phyloP scores from a whole-genome alignment of 345 rosid genomes.

The Citrus mangshanensis region DNA sequence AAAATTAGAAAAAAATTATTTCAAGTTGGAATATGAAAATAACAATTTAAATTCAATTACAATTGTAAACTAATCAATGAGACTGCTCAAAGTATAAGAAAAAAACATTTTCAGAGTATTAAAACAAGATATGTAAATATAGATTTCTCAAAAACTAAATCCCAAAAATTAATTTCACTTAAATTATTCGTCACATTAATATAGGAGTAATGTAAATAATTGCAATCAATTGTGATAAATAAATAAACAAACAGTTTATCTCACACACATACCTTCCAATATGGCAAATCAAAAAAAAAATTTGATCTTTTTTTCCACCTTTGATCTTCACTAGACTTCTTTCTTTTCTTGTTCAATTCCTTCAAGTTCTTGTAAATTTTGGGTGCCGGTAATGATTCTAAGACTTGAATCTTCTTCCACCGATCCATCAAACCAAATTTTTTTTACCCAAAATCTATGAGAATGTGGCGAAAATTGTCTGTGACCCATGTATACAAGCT shows the following conservation, averaged over 20 bases:
- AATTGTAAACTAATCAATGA: not conserved
- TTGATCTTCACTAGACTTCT: not conserved
- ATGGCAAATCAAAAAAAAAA: not conserved
- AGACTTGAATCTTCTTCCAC: not conserved
- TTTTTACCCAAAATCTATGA: not conserved
- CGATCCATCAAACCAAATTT: not conserved
- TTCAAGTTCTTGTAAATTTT: not conserved
- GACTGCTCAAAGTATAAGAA: not conserved
- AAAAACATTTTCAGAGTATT: not conserved
- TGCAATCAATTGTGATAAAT: too few relatives aligned
- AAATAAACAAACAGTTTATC: too few relatives aligned
- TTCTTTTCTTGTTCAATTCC: not conserved
- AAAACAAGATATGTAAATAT: too few relatives aligned
- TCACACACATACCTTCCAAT: not conserved
- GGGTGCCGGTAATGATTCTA: not conserved
- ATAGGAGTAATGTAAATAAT: too few relatives aligned
- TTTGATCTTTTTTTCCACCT: not conserved
- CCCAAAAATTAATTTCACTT: too few relatives aligned
- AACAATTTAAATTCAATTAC: too few relatives aligned
- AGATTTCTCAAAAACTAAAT: too few relatives aligned
- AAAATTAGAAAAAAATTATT: too few relatives aligned
- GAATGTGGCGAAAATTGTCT: not conserved
- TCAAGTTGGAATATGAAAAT: too few relatives aligned
- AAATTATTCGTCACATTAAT: too few relatives aligned
- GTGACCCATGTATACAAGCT: not conserved